Percentiles rank a stretch among this genome's conserved stretches.
phyloP scores from a whole-genome alignment of 768 basidiomycete genomes.

The Lepiota subincarnata region DNA sequence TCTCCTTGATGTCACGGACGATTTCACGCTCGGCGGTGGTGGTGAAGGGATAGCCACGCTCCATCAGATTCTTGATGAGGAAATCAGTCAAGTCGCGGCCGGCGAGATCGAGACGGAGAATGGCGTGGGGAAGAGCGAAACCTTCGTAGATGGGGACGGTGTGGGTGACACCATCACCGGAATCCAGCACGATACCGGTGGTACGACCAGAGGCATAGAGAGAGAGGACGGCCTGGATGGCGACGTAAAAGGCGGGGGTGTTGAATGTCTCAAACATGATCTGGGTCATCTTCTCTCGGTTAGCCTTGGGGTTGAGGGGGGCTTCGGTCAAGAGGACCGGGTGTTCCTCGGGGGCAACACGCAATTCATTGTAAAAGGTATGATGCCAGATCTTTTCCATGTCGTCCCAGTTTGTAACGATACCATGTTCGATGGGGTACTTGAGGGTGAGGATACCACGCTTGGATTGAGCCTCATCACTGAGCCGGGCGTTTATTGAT shows the following conservation, averaged over 20 bases:
- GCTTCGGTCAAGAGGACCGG: slow-evolving; percentile 90
- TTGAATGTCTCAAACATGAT: slow-evolving; percentile 98
- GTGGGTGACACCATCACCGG: slow-evolving; percentile 95
- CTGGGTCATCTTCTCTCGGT: slow-evolving; percentile 92
- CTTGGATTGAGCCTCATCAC: slow-evolving; percentile 91
- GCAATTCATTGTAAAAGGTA: slow-evolving; percentile 94
- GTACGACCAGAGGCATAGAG: slow-evolving; percentile 94
- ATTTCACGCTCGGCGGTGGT: slow-evolving; percentile 93
- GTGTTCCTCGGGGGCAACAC: slow-evolving; percentile 91
- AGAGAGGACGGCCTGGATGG: slow-evolving; percentile 88
- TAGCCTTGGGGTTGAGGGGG: slow-evolving; percentile 89
- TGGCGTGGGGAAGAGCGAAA: slow-evolving; percentile 90
- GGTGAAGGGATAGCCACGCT: slow-evolving; percentile 92
- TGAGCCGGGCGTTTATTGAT: slow-evolving; percentile 78
- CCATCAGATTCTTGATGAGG: slow-evolving; percentile 80
- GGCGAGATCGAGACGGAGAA: slow-evolving; percentile 86
- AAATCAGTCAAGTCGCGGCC: slow-evolving; percentile 89
- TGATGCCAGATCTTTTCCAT: slow-evolving; percentile 99
- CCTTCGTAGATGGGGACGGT: slow-evolving; percentile 96
- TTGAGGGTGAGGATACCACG: slow-evolving; percentile 89
- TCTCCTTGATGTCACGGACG: slow-evolving; percentile 96
- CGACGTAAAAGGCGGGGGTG: slow-evolving; percentile 87
- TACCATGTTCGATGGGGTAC: slow-evolving; percentile 92
- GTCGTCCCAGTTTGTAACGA: slow-evolving; percentile 98
- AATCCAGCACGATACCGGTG: slow-evolving; percentile 92